A percentile compares a stretch with the other conserved stretches of the same genome.
Evolutionary conservation across 441 rosid species (phyloP).

Genomic region (Syzygium malaccense): DNA sequence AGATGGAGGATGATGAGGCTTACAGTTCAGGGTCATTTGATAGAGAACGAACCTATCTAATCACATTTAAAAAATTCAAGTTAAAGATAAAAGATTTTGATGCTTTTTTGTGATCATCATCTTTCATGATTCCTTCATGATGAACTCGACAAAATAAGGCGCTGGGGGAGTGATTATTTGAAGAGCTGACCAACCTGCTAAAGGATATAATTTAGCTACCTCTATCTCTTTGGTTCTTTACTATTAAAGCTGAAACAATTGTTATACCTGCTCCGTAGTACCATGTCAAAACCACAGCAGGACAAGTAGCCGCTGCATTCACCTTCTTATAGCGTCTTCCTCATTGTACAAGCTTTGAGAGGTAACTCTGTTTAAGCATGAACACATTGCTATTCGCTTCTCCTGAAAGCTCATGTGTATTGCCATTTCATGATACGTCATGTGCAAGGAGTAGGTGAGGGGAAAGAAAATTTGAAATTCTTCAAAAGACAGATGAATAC

Average conservation of each 20-base stretch:
- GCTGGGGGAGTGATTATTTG: conserved; percentile 32
- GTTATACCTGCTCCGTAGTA: background rate
- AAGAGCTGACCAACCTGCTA: conserved; percentile 23
- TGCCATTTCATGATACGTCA: background rate
- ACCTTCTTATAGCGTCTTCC: background rate
- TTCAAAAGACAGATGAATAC: background rate
- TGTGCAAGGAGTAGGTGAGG: background rate
- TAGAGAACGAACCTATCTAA: background rate
- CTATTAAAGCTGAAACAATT: background rate
- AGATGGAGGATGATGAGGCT: background rate
- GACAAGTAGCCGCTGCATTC: background rate
- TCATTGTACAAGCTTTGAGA: background rate
- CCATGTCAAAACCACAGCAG: background rate
- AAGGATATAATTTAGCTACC: conserved; percentile 4
- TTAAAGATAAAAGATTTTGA: background rate
- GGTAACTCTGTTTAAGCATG: background rate
- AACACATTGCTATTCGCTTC: background rate
- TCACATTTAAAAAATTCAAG: background rate
- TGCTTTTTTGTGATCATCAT: conserved; percentile 24
- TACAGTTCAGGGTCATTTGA: conserved; percentile 11
- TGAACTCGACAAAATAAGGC: conserved; percentile 28
- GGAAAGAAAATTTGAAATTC: background rate
- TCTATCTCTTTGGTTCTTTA: background rate
- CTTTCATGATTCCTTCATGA: conserved; percentile 43
- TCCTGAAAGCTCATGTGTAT: background rate